A percentile compares a stretch with the other conserved stretches of the same genome.
phyloP scores from a whole-genome alignment of 305 asterid genomes.

The Fraxinus velutina region DNA sequence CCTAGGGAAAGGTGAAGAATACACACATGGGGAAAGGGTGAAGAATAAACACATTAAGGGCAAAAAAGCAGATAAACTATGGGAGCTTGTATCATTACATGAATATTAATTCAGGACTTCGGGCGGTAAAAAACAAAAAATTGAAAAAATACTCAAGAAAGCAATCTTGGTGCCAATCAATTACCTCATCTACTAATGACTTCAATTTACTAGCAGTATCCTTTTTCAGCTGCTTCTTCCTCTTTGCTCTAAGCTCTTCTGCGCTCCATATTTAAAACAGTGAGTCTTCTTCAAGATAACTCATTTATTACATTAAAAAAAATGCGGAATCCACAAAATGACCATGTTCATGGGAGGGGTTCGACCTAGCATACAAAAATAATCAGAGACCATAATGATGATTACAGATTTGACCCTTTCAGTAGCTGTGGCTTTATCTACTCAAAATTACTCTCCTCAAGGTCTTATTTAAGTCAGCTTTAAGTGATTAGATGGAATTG shows the following conservation, averaged over 20 bases:
- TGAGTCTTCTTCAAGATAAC: constrained; percentile 21
- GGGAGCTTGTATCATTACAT: background rate
- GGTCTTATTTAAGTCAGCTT: background rate
- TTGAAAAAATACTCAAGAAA: constrained; percentile 11
- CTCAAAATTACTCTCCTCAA: background rate
- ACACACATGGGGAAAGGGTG: background rate
- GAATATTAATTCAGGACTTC: constrained; percentile 11
- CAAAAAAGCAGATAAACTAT: constrained; percentile 8
- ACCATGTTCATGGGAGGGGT: background rate
- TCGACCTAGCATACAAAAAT: background rate
- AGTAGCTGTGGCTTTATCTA: background rate
- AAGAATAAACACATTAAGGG: constrained; percentile 7
- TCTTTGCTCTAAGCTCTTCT: constrained; percentile 84
- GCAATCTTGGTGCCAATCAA: background rate
- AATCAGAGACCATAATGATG: background rate
- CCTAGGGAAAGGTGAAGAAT: background rate
- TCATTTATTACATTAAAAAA: background rate
- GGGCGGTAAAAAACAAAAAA: background rate
- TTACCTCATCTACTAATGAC: constrained; percentile 82
- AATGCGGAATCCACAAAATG: constrained; percentile 3
- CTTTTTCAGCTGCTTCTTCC: constrained; percentile 91
- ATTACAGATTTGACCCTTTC: background rate
- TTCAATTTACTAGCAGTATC: constrained; percentile 79
- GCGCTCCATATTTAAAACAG: constrained; percentile 36
- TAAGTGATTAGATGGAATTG: background rate